A percentile compares a stretch with the other conserved stretches of the same genome.
Conservation (phyloP, 169 alveolate genomes). For the Ichthyophthirius multifiliis region DNA sequence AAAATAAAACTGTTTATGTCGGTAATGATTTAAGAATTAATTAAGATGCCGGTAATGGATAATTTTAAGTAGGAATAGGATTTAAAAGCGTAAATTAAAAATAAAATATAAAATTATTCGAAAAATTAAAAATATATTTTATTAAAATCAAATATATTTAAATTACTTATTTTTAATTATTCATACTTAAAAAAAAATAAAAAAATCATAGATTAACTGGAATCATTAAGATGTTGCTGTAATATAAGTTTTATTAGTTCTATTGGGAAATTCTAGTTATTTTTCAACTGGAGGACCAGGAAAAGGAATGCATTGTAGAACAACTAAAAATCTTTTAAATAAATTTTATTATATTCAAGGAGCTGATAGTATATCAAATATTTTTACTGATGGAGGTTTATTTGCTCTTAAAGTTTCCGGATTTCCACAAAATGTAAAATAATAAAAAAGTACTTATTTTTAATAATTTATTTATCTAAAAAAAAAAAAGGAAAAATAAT, state of each 20-base stretch:
- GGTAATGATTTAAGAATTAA: conserved; percentile 10
- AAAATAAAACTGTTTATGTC: not conserved
- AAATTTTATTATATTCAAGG: conserved; percentile 25
- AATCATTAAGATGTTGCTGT: conserved; percentile 10
- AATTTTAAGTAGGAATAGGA: not conserved
- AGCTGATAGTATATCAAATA: conserved; percentile 21
- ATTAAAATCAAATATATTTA: not conserved
- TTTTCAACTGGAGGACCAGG: conserved; percentile 49
- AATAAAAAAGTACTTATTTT: not conserved
- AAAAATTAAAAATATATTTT: not conserved
- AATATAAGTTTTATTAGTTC: not conserved
- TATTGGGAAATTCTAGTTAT: conserved; percentile 38
- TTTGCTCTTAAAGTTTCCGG: conserved; percentile 47
- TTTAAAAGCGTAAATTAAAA: not conserved
- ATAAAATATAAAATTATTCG: not conserved
- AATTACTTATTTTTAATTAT: not conserved
- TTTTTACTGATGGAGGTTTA: conserved; percentile 40
- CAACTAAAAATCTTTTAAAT: conserved; percentile 14
- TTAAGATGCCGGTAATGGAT: not conserved
- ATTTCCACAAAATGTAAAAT: not conserved
- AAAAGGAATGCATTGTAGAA: conserved; percentile 42
- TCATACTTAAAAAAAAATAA: not conserved
- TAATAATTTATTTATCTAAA: not conserved
- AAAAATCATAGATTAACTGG: not conserved
- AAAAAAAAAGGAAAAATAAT: not conserved